Base-by-base conservation (phyloP, 2,329 filamentous ascomycete genomes). In the Fusarium brachygibbosum region DNA sequence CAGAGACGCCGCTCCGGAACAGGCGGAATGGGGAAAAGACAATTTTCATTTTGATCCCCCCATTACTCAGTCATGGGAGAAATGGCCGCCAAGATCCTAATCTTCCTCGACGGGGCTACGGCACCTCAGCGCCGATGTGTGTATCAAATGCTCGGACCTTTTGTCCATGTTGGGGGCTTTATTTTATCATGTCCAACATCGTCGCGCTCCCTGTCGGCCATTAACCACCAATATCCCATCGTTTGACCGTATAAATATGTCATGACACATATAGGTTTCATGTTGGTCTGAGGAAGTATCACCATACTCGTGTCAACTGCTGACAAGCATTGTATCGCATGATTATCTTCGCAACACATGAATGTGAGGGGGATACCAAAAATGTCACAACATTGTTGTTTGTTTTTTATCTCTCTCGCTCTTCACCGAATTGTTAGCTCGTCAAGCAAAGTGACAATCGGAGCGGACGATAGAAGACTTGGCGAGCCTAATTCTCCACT, bases 111-210 rank as follows among this genome's bases (percentile, higher is more conserved):
- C 52, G 51, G 66, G 46, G 34, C 44, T 25, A 58, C 49, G 56
- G 52, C 38, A 67, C 37, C 58, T 61, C 41, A 63, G 49, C 48
- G 38, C 66, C 49, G 55, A 56, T 52, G 66, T 25, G 23, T 25
- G 23, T 63, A 70, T 70, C 67, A 70, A 51, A 51, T 46, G 34
- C 63, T 42, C 62, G 66, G 67, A 56, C 67, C 67, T 67, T 69
- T 70, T 70, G 49, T 57, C 68, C 66, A 67, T 49, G 62, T 58
- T 49, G 53, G 40, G 40, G 57, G 62, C 35, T 40, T 70, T 62
- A 44, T 63, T 46, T 67, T 14, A 48, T 45, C 59, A 29, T 31
- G 13, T 45, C 40, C 48, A 51, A 40, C 34, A 35, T 48, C 34
- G 19, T 29, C 34, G 13, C 34, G 28, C n/a, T 31, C 51, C 52